Base-by-base conservation (phyloP, 306 rosid species). In the Hylodesmum podocarpum region DNA sequence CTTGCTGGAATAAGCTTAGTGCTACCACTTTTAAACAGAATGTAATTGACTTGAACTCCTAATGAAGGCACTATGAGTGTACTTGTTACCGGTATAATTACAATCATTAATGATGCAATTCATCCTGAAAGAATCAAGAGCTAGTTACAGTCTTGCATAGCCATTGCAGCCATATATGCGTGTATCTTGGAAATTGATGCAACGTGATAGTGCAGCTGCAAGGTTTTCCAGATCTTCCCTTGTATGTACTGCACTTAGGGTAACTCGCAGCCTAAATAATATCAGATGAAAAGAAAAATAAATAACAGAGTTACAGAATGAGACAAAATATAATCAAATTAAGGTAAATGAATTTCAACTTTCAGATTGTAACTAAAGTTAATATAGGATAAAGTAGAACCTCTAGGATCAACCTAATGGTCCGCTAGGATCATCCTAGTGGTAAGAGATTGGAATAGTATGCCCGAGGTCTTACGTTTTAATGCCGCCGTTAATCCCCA, bases 241-340 rank as follows among this genome's bases (percentile, higher is more conserved):
- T 2, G 97, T 91, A 82, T 94, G 98, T 6, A 89, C 88, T 31
- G 98, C 91, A 4, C 89, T 72, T 68, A 94, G 79, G 16, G 98
- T 89, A 66, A 94, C 95, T 44, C 97, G 86, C 8, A 94, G 86
- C 90, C 98, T 94, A 44, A 40, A 61, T 13, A 16, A 55, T 16
- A 53, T 39, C 33, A n/a, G n/a, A 39, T 41, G 53, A 41, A 31
- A 39, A 58, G 6, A n/a, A 9, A 74, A 68, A 53, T 19, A 62
- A 37, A 58, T 3, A 58, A 22, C 50, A 66, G 47, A 44, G n/a
- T 8, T 36, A 49, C 8, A 62, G 19, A 29, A 0, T 27, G 49
- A 78, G 64, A 66, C 68, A 44, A 34, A 3, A 78, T 29, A 27
- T 22, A 31, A 22, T 58, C 39, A 72, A 47, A 25, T 27, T 66